These are phyloP conservation scores for Delonix regia DNA, from an alignment of 306 rosid genomes.

Conservation along the genomic window DNA sequence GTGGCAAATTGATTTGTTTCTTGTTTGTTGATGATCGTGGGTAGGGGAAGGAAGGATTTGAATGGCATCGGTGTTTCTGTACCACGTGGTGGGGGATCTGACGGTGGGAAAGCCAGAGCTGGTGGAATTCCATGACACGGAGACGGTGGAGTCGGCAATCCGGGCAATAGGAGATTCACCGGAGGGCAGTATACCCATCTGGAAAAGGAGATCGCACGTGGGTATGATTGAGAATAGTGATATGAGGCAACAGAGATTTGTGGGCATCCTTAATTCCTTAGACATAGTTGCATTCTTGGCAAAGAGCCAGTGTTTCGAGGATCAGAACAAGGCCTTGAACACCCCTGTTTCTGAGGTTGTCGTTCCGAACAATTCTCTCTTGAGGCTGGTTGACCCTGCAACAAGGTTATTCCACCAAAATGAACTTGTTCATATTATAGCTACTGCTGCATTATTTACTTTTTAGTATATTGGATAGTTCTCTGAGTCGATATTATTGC, in stretches of 20 bases:
- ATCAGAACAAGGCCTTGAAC: constrained; percentile 81
- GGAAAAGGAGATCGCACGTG: constrained; percentile 70
- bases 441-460: background rate
- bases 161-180: constrained; percentile 81
- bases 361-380: constrained; percentile 56
- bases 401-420: constrained; percentile 42
- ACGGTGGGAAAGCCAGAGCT: constrained; percentile 98
- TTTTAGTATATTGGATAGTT: background rate
- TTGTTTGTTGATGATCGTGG: constrained; percentile 9
- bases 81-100: constrained; percentile 96
- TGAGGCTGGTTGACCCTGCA: constrained; percentile 92
- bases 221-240: constrained; percentile 71
- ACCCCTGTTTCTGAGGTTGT: constrained; percentile 76
- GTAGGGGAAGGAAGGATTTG: constrained; percentile 17
- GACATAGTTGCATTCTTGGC: constrained; percentile 92
- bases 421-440: background rate
- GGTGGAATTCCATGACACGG: constrained; percentile 81
- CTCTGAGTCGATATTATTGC: background rate
- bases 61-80: constrained; percentile 95
- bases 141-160: constrained; percentile 82
- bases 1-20: background rate
- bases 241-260: constrained; percentile 86
- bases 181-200: constrained; percentile 81
- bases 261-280: constrained; percentile 85
- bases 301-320: constrained; percentile 65